These are phyloP conservation scores for Fragaria ananassa DNA, from an alignment of 306 rosid species.

Conservation along the genomic window DNA sequence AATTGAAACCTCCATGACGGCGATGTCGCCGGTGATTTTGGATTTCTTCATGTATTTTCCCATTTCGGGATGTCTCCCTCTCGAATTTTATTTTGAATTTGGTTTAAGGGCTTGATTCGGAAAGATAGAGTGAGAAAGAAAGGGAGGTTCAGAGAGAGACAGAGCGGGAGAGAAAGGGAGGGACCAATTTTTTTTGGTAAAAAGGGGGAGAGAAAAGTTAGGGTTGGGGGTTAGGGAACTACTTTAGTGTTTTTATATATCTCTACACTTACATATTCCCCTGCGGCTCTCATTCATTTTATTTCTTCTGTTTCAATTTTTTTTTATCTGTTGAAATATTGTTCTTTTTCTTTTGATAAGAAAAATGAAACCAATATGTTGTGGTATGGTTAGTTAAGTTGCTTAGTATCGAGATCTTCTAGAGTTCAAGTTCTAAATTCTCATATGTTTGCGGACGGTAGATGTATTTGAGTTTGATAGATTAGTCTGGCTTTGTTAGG, in stretches of 20 bases:
- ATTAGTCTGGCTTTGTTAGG: too few relatives aligned
- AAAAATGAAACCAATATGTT: too few relatives aligned
- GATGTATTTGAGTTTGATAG: too few relatives aligned
- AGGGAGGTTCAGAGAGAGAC: not conserved
- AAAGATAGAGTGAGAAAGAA: not conserved
- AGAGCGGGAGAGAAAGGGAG: not conserved
- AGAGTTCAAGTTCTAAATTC: too few relatives aligned
- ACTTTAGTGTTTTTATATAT: not conserved
- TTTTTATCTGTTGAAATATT: too few relatives aligned
- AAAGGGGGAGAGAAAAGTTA: conserved; percentile 20
- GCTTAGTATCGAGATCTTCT: too few relatives aligned
- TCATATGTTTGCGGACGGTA: too few relatives aligned
- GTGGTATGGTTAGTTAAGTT: too few relatives aligned
- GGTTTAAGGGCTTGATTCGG: not conserved
- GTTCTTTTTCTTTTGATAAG: not conserved
- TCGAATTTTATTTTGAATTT: not conserved
- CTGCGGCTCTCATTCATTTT: too few relatives aligned
- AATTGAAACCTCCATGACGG: conserved; percentile 51
- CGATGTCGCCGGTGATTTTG: conserved; percentile 51
- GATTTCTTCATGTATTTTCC: conserved; percentile 83
- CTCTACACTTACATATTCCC: too few relatives aligned
- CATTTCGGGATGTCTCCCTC: conserved; percentile 24
- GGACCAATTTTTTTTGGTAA: conserved; percentile 7
- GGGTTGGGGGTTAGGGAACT: conserved; percentile 46
- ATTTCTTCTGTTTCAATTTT: too few relatives aligned